Percentiles rank a stretch among this genome's conserved stretches.
Evolutionary conservation across 2,329 filamentous ascomycete species (phyloP).

Genomic region (Sporothrix pallida): DNA sequence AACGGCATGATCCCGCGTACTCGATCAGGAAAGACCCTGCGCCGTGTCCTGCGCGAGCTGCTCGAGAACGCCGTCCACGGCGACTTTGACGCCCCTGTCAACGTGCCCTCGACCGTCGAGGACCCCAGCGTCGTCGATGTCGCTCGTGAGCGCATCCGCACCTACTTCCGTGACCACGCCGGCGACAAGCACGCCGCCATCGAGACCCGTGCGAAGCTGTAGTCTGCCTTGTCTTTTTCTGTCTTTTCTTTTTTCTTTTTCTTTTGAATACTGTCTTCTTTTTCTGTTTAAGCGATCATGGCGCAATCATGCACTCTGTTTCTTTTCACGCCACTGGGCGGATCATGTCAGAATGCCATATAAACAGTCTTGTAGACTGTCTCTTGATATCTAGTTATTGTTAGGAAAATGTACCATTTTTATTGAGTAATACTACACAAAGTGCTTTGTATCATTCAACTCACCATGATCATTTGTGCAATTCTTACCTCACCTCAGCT

Average conservation of each 20-base stretch:
- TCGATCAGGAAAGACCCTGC: slow-evolving; percentile 85
- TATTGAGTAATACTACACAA: background rate
- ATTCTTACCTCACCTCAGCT: background rate
- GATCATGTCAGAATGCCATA: background rate
- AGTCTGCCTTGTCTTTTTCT: slow-evolving; percentile 33
- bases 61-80: slow-evolving; percentile 80
- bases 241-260: background rate
- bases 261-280: background rate
- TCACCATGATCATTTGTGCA: background rate
- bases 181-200: slow-evolving; percentile 49
- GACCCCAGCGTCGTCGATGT: slow-evolving; percentile 76
- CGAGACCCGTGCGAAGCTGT: slow-evolving; percentile 59
- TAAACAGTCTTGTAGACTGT: background rate
- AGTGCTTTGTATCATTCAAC: background rate
- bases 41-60: slow-evolving; percentile 80
- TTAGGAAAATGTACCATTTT: background rate
- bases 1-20: slow-evolving; percentile 91
- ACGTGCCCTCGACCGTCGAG: slow-evolving; percentile 84
- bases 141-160: slow-evolving; percentile 70
- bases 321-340: background rate
- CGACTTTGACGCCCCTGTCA: slow-evolving; percentile 73
- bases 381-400: background rate
- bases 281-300: slow-evolving; percentile 5
- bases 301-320: background rate
- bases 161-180: slow-evolving; percentile 71